Conservation (phyloP, 148 eudicot genomes). For the Silene conica region DNA sequence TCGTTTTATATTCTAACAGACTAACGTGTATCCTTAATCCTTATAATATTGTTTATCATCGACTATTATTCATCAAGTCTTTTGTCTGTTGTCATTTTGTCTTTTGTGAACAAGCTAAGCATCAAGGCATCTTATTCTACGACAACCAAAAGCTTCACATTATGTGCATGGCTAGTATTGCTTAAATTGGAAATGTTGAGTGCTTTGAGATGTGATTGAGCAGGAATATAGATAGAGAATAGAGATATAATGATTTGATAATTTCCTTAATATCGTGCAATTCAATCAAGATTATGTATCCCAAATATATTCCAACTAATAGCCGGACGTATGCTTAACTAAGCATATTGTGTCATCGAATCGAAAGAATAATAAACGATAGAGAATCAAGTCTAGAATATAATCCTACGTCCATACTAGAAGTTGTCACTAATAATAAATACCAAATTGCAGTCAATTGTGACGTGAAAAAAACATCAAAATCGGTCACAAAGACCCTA, state of each 20-base stretch:
- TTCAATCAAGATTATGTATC: background rate
- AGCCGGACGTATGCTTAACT: background rate
- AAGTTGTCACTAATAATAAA: too few relatives aligned
- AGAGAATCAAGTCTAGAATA: too few relatives aligned
- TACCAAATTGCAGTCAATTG: too few relatives aligned
- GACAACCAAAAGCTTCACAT: background rate
- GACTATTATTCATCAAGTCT: too few relatives aligned
- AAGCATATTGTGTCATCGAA: too few relatives aligned
- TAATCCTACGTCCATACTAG: too few relatives aligned
- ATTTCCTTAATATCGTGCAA: background rate
- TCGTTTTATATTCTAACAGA: too few relatives aligned
- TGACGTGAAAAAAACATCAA: too few relatives aligned
- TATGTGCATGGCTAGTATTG: background rate
- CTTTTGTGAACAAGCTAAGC: background rate
- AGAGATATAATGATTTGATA: background rate
- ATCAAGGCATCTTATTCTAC: constrained; percentile 6
- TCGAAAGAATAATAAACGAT: too few relatives aligned
- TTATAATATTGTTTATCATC: too few relatives aligned
- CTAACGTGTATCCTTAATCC: too few relatives aligned
- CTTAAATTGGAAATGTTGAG: background rate
- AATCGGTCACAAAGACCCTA: too few relatives aligned
- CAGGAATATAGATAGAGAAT: background rate
- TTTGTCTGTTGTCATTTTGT: constrained; percentile 7
- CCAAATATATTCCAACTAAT: background rate
- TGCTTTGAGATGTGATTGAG: background rate